Evolutionary conservation across 2,329 filamentous ascomycete genomes (phyloP).

Genomic region (Claviceps quebecensis): DNA sequence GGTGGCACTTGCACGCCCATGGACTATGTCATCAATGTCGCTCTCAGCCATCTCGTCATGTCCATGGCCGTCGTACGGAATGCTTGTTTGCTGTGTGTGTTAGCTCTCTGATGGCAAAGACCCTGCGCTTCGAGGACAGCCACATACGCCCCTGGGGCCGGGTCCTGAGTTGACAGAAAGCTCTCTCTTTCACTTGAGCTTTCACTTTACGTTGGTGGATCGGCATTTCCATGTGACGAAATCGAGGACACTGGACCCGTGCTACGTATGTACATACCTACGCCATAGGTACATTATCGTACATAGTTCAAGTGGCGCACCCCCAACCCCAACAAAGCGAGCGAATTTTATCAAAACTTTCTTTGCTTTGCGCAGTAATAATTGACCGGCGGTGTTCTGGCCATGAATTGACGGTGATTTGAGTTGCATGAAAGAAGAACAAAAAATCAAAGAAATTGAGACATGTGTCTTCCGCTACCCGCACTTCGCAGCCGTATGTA

Average conservation of each 20-base stretch:
- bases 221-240: not conserved
- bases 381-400: no score
- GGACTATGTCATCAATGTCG: no score
- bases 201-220: not conserved
- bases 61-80: not conserved
- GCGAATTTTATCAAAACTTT: not conserved
- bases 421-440: no score
- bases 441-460: no score
- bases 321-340: not conserved
- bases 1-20: no score
- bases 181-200: not conserved
- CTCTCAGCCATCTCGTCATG: no score
- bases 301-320: no score
- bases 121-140: not conserved
- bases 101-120: not conserved
- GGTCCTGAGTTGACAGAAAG: not conserved
- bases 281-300: no score
- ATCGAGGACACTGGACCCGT: not conserved
- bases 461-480: no score
- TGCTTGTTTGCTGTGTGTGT: not conserved
- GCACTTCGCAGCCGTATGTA: no score
- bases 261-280: not conserved
- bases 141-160: not conserved
- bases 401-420: not conserved
- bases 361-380: no score